Conservation (phyloP, 306 rosid genomes). For the Sechiopsis laciniata region DNA sequence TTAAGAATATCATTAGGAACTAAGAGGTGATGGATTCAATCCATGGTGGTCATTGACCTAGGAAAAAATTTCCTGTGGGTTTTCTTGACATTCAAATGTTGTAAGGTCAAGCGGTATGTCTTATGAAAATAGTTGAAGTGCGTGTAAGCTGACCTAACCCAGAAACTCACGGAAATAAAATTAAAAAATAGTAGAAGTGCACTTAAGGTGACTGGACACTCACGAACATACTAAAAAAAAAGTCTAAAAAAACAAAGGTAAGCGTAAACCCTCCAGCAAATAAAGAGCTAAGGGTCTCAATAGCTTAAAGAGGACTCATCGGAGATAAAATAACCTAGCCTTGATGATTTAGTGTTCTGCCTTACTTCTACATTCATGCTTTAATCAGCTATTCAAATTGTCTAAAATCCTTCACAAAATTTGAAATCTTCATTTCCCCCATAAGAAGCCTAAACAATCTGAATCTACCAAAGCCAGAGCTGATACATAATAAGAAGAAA, state of each 20-base stretch:
- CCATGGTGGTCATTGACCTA: no score
- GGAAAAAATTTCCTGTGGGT: no score
- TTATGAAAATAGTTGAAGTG: no score
- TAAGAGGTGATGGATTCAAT: no score
- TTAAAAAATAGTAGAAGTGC: no score
- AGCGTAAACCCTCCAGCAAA: constrained; percentile 3
- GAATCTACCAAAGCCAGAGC: not conserved
- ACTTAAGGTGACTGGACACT: no score
- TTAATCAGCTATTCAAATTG: not conserved
- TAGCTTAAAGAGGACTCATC: not conserved
- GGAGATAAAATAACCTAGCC: not conserved
- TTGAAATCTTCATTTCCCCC: not conserved
- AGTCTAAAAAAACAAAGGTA: no score
- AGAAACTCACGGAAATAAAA: not conserved
- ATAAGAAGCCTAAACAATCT: not conserved
- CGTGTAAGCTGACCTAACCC: no score
- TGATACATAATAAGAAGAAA: constrained; percentile 1
- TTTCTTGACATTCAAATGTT: no score
- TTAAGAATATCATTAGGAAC: no score
- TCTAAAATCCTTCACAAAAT: constrained; percentile 2
- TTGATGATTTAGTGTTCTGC: not conserved
- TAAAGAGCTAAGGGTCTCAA: not conserved
- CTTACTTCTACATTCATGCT: not conserved
- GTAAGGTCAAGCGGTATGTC: no score
- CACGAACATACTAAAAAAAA: no score